Evolutionary conservation across 1,284 basidiomycete genomes (phyloP).

Genomic region (Tilletia caries): DNA sequence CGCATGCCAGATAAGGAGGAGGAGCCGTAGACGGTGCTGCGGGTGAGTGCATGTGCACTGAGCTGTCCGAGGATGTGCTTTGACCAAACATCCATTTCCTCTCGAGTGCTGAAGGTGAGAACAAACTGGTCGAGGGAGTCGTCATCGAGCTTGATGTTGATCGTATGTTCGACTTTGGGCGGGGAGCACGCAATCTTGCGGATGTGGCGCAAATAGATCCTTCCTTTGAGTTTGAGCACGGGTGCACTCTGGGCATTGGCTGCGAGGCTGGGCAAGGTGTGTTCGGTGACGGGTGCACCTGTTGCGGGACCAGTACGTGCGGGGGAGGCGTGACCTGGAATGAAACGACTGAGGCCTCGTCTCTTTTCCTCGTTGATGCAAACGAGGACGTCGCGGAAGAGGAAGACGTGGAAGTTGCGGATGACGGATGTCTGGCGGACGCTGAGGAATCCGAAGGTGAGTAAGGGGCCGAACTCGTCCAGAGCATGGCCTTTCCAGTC

Average conservation of each 20-base stretch:
- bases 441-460: slow-evolving; percentile 83
- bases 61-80: slow-evolving; percentile 1
- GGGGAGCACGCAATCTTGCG: slow-evolving; percentile 76
- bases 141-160: slow-evolving; percentile 93
- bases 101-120: slow-evolving; percentile 74
- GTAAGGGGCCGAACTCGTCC: slow-evolving; percentile 73
- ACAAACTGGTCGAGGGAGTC: slow-evolving; percentile 88
- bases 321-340: slow-evolving; percentile 61
- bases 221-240: slow-evolving; percentile 81
- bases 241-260: slow-evolving; percentile 59
- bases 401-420: slow-evolving; percentile 87
- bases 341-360: slow-evolving; percentile 66
- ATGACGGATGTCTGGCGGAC: slow-evolving; percentile 82
- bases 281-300: slow-evolving; percentile 13
- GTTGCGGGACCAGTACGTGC: slow-evolving; percentile 52
- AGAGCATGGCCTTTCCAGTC: slow-evolving; percentile 92
- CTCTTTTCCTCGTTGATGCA: slow-evolving; percentile 93
- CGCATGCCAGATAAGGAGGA: neutral
- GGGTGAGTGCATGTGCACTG: neutral
- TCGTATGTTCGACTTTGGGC: slow-evolving; percentile 69
- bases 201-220: slow-evolving; percentile 91
- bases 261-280: neutral
- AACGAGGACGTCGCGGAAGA: slow-evolving; percentile 93
- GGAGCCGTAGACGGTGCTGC: neutral
- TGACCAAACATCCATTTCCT: slow-evolving; percentile 57